phyloP scores from a whole-genome alignment of 306 rosid genomes.

The Alnus glutinosa region DNA sequence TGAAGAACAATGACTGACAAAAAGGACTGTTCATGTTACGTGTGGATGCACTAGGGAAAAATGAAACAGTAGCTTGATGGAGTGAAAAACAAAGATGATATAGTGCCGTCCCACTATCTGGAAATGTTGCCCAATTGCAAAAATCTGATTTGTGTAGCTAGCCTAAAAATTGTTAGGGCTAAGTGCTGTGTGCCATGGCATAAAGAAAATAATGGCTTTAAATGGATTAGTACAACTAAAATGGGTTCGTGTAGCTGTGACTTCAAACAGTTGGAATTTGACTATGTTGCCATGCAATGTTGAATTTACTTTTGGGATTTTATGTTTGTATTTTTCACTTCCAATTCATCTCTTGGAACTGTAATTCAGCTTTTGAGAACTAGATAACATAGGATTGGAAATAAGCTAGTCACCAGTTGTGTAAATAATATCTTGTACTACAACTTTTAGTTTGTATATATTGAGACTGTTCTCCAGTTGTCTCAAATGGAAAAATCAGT shows the following conservation, averaged over 20 bases:
- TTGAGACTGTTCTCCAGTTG: not conserved
- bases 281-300: not conserved
- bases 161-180: no score
- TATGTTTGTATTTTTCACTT: not conserved
- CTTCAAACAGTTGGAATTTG: not conserved
- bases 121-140: no score
- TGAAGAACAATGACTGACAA: not conserved
- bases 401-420: not conserved
- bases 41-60: no score
- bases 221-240: not conserved
- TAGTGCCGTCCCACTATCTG: no score
- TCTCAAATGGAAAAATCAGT: not conserved
- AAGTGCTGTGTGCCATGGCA: no score
- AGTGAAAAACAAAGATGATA: no score
- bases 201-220: no score
- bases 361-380: not conserved
- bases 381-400: not conserved
- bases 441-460: not conserved
- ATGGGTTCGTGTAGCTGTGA: not conserved
- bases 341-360: not conserved
- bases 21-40: not conserved
- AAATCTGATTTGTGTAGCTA: no score
- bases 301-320: not conserved
- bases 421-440: not conserved
- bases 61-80: not conserved